Percentiles rank a stretch among this genome's conserved stretches.
Conservation (phyloP, 345 rosid genomes). For the Corymbia maculata region DNA sequence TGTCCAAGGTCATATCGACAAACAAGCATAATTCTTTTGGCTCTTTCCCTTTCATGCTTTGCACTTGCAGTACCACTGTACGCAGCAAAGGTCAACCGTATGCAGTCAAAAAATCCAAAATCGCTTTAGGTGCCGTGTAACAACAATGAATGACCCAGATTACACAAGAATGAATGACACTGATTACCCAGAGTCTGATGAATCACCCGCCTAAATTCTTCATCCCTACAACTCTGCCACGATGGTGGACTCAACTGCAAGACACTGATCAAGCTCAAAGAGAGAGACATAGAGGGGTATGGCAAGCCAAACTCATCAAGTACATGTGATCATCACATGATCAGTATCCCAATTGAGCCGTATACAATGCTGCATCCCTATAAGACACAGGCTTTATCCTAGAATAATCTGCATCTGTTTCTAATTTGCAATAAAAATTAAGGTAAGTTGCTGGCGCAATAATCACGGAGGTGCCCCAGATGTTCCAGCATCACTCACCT, state of each 20-base stretch:
- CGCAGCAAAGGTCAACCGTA: not conserved
- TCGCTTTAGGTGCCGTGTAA: not conserved
- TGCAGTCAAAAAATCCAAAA: not conserved
- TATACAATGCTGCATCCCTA: not conserved
- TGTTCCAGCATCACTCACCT: constrained; percentile 24
- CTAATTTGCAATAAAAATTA: not conserved
- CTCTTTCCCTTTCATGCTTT: not conserved
- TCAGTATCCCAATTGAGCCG: not conserved
- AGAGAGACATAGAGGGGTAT: not conserved
- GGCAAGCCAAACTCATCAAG: constrained; percentile 4
- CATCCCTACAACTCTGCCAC: not conserved
- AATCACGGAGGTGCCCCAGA: not conserved
- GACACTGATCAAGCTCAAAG: not conserved
- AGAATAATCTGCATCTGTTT: not conserved
- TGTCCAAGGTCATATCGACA: not conserved
- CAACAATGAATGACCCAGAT: not conserved
- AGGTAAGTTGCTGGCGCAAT: not conserved
- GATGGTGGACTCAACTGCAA: not conserved
- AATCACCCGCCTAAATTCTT: not conserved
- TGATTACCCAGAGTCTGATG: not conserved
- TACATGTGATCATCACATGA: not conserved
- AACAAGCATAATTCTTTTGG: not conserved
- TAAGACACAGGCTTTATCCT: not conserved
- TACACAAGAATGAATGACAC: not conserved
- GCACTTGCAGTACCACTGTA: not conserved